Conservation (phyloP, 768 basidiomycete species). For the Termitomyces sp. region DNA sequence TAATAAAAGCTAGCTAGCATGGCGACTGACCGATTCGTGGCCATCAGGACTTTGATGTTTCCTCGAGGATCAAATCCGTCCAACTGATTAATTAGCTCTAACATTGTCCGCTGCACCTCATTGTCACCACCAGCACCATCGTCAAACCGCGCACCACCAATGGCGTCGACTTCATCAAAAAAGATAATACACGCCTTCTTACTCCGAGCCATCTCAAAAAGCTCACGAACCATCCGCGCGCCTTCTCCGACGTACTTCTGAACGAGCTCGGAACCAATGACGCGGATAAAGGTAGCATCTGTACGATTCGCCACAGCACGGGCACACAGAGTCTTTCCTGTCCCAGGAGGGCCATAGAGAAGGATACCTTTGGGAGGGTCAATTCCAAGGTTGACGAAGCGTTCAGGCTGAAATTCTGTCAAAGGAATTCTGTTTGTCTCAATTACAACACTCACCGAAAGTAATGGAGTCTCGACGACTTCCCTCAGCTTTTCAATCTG, state of each 20-base stretch:
- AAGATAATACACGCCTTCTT: slow-evolving; percentile 99
- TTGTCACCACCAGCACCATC: slow-evolving; percentile 99
- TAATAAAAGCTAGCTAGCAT: not conserved
- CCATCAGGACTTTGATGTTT: slow-evolving; percentile 99
- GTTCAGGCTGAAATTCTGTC: slow-evolving; percentile 71
- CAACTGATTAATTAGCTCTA: slow-evolving; percentile 97
- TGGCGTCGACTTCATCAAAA: slow-evolving; percentile 98
- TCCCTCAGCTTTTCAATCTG: slow-evolving; percentile 99
- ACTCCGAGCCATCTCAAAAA: slow-evolving; percentile 98
- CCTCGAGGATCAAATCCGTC: slow-evolving; percentile 98
- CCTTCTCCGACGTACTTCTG: slow-evolving; percentile 99
- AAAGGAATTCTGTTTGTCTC: slow-evolving; percentile 9
- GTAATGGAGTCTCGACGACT: slow-evolving; percentile 93
- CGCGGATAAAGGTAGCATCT: slow-evolving; percentile 98
- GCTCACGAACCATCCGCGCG: slow-evolving; percentile 95
- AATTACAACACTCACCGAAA: slow-evolving; percentile 58
- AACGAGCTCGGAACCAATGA: slow-evolving; percentile 98
- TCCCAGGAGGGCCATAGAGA: slow-evolving; percentile 92
- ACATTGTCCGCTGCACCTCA: slow-evolving; percentile 98
- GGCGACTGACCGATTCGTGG: slow-evolving; percentile 81
- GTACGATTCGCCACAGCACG: slow-evolving; percentile 98
- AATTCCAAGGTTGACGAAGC: slow-evolving; percentile 96
- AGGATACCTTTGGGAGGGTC: slow-evolving; percentile 98
- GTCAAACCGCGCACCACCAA: slow-evolving; percentile 96
- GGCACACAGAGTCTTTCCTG: slow-evolving; percentile 98